Evolutionary conservation across 805 yeast species (phyloP), one percentile per base, ranked within the genome.

Genomic region (Ogataea kodamae): DNA sequence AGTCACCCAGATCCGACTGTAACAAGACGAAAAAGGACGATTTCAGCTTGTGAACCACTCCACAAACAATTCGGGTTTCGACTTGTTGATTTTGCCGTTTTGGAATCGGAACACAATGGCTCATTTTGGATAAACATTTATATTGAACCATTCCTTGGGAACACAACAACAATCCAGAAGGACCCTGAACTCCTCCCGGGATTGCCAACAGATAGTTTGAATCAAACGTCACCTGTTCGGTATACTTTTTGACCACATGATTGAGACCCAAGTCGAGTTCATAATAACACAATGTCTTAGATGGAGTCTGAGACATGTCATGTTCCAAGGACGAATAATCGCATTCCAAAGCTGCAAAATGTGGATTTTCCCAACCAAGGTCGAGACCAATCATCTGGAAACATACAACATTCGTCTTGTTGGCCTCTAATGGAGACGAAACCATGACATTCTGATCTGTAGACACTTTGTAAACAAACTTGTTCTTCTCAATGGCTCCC

Each of bases 181-280:
- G 81, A 1, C 84, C 86, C 33, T 78, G 79, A n/a, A 64, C 59
- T 6, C 76, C 80, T 3, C 81, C 84, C 0, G 96, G 96, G 10
- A 88, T 64, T 0, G 80, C 64, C n/a, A 86, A 42, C 5, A 89
- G 40, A 35, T 71, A 63, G 41, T 68, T 74, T 1, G 89, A 63
- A 1, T 68, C 39, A 15, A 44, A 45, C 1, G 59, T 50, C 2
- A 76, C 57, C 6, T 41, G 52, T 25, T 56, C 68, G n/a, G 70
- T 52, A 59, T 59, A 68, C 44, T 67, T 68, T 37, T 70, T 72
- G 1, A 82, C 67, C 2, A 89, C 72, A 52, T 81, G 83, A 50
- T 89, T 89, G 28, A 90, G 62, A 1, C 97, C 96, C 24, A 85
- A 68, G 55, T 92, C 97, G 16, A 89, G 61, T 50, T 86, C 90